Conservation (phyloP, 2,329 filamentous ascomycete species). For the Pseudogymnoascus sp. region DNA sequence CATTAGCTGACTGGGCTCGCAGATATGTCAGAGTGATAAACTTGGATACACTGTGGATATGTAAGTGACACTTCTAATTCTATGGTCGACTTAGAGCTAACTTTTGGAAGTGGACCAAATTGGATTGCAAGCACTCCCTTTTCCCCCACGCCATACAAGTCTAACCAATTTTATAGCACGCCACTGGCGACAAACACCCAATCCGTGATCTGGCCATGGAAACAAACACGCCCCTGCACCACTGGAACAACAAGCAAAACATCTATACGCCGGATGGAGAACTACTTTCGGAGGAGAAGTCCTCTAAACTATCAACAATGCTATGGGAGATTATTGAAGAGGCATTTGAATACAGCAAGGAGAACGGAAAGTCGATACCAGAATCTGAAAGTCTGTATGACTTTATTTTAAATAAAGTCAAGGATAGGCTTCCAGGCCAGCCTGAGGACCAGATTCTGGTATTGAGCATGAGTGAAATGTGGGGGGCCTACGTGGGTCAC, state of each 20-base stretch:
- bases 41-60: constrained; percentile 26
- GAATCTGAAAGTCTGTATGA: constrained; percentile 42
- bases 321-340: constrained; percentile 48
- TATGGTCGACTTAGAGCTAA: not conserved
- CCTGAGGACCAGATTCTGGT: constrained; percentile 34
- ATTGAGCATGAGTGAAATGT: constrained; percentile 34
- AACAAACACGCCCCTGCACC: constrained; percentile 39
- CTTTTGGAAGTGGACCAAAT: constrained; percentile 41
- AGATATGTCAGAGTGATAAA: constrained; percentile 2
- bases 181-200: constrained; percentile 32
- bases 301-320: constrained; percentile 30
- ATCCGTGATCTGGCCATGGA: constrained; percentile 45
- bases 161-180: constrained; percentile 24
- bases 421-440: constrained; percentile 35
- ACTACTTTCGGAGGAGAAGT: constrained; percentile 26
- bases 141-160: not conserved
- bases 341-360: constrained; percentile 47
- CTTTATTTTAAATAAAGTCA: constrained; percentile 45
- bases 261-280: constrained; percentile 39
- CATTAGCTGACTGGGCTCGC: not conserved
- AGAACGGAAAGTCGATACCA: constrained; percentile 42
- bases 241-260: constrained; percentile 41
- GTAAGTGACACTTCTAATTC: constrained; percentile 17
- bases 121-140: constrained; percentile 48
- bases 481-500: constrained; percentile 49